phyloP scores from a whole-genome alignment of 1,139 yeast genomes.

The Pichia sp. region DNA sequence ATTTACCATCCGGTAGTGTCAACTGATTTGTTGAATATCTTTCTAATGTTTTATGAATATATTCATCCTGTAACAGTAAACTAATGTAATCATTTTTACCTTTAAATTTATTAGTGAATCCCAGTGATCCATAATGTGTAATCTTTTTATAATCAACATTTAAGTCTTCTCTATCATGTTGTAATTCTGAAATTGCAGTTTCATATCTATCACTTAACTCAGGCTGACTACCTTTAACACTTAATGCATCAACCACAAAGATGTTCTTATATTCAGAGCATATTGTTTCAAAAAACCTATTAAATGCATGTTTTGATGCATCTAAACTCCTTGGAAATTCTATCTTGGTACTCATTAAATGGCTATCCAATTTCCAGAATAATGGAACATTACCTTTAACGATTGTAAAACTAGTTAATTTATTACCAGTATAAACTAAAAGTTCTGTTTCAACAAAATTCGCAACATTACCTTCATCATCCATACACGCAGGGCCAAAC shows the following conservation, averaged over 20 bases:
- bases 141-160: slow-evolving; percentile 26
- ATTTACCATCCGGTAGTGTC: slow-evolving; percentile 41
- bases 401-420: slow-evolving; percentile 52
- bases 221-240: slow-evolving; percentile 33
- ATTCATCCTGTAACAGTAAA: slow-evolving; percentile 10
- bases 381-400: slow-evolving; percentile 66
- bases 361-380: slow-evolving; percentile 53
- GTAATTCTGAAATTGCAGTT: slow-evolving; percentile 23
- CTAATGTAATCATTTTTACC: slow-evolving; percentile 11
- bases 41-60: slow-evolving; percentile 33
- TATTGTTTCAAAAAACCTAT: slow-evolving; percentile 54
- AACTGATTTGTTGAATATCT: slow-evolving; percentile 61
- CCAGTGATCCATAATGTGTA: slow-evolving; percentile 27
- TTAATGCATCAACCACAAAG: slow-evolving; percentile 49
- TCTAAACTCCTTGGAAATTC: slow-evolving; percentile 54
- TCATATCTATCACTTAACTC: slow-evolving; percentile 34
- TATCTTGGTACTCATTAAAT: slow-evolving; percentile 45
- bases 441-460: slow-evolving; percentile 64
- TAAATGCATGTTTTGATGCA: slow-evolving; percentile 58
- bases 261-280: slow-evolving; percentile 57
- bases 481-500: slow-evolving; percentile 64
- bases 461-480: slow-evolving; percentile 64
- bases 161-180: slow-evolving; percentile 9
- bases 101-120: slow-evolving; percentile 4
- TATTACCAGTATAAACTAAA: slow-evolving; percentile 46